Evolutionary conservation across 129 eudicot species (phyloP), one percentile per base, ranked within the genome.

Genomic region (Saposhnikovia divaricata): DNA sequence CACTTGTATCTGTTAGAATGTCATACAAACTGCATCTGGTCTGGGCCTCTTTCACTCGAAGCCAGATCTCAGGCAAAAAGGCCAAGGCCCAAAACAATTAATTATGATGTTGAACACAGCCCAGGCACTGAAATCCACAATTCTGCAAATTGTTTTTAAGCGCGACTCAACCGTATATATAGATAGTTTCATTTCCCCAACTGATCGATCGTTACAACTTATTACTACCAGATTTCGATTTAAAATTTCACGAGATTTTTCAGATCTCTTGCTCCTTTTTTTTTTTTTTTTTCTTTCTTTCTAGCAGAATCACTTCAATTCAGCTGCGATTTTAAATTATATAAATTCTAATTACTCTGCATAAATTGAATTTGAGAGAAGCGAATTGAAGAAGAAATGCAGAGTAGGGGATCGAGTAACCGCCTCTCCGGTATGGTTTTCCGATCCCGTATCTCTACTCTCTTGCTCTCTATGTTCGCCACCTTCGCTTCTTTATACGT

Each of bases 401-500:
- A 87, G 87, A 85, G 84, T 77, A 88, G 81, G 90, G 93, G 86
- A 81, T 89, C 91, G 85, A 87, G 80, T 84, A 82, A 76, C 80
- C 87, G 86, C 51, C 76, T 84, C 69, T 28, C 86, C 50, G 89
- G 89, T 69, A 77, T 80, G 86, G 88, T 82, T 77, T 79, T 88
- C 76, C 91, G 95, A 85, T 93, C 98, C 81, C 93, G 90, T 46
- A 89, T 93, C 73, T 88, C 96, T 27, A 85, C 88, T 81, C 89
- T 93, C 15, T 37, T 93, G 89, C 90, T 93, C 48, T 87, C 93
- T 84, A 89, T 90, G 90, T 85, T 93, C 84, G 96, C 98, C 40
- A 82, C 97, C 39, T 83, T 89, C 55, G 93, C 97, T 45, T 89
- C 96, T 80, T 85, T 93, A 57, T 93, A 93, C 81, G 97, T 93